Evolutionary conservation across 331 rosid genomes (phyloP).

Genomic region (Cydonia oblonga): DNA sequence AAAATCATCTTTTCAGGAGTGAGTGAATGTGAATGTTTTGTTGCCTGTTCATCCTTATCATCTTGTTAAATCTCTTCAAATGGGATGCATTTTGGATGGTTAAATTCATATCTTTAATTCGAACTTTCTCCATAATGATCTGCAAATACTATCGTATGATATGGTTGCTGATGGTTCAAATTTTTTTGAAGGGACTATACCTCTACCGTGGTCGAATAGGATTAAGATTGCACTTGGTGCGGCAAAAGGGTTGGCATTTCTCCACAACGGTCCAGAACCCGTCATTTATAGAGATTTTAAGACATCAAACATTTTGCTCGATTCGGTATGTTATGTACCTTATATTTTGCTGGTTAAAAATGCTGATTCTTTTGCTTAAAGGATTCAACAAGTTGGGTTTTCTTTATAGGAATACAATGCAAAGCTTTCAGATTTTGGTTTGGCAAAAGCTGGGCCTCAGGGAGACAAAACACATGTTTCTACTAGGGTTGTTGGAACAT

Average conservation of each 20-base stretch:
- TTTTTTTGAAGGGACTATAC: conserved; percentile 66
- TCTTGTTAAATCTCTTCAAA: neutral
- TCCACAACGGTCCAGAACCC: conserved; percentile 82
- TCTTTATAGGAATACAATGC: conserved; percentile 70
- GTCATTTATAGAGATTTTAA: conserved; percentile 90
- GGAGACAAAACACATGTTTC: conserved; percentile 97
- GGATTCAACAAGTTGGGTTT: neutral
- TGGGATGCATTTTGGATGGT: neutral
- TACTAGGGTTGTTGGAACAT: conserved; percentile 89
- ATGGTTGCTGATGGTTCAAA: conserved; percentile 19
- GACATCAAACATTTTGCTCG: conserved; percentile 78
- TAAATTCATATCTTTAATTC: neutral
- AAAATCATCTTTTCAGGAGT: conserved; percentile 87
- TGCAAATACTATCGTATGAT: neutral
- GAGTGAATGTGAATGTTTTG: conserved; percentile 19
- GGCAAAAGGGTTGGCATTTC: conserved; percentile 87
- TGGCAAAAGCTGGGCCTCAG: conserved; percentile 98
- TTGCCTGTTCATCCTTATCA: too few species aligned
- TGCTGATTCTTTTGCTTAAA: neutral
- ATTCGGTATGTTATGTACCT: conserved; percentile 21
- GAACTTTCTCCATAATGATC: too few species aligned
- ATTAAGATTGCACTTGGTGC: conserved; percentile 88
- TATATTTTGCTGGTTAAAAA: neutral
- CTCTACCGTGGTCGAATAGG: conserved; percentile 88
- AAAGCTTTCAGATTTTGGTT: conserved; percentile 98